These are phyloP conservation scores for Moesziomyces sp. DNA, from an alignment of 1,284 basidiomycete genomes.

Conservation along the genomic window DNA sequence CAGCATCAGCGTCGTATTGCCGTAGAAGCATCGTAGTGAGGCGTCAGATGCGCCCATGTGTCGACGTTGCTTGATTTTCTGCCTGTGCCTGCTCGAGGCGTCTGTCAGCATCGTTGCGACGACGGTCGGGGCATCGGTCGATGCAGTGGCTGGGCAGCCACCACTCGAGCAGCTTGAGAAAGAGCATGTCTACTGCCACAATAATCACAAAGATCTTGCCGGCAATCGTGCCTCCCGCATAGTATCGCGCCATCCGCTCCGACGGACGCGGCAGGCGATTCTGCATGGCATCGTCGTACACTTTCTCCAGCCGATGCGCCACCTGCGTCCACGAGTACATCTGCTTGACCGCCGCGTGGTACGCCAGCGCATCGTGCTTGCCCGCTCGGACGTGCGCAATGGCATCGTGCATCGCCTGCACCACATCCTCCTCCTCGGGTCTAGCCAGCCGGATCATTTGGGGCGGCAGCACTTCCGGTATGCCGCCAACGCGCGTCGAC, in stretches of 20 bases:
- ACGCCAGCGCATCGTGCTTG: slow-evolving; percentile 79
- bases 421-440: slow-evolving; percentile 86
- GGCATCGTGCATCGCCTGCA: slow-evolving; percentile 83
- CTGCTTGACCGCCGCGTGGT: slow-evolving; percentile 79
- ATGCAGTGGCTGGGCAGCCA: slow-evolving; percentile 26
- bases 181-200: slow-evolving; percentile 81
- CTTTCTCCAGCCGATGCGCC: slow-evolving; percentile 80
- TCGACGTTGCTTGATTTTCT: background rate
- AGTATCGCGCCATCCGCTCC: slow-evolving; percentile 69
- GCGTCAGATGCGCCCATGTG: no score
- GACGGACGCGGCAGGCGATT: slow-evolving; percentile 29
- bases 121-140: slow-evolving; percentile 25
- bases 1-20: no score
- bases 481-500: slow-evolving; percentile 90
- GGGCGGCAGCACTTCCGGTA: slow-evolving; percentile 91
- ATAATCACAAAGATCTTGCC: slow-evolving; percentile 83
- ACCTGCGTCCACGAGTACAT: slow-evolving; percentile 93
- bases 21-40: no score
- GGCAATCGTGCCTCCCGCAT: slow-evolving; percentile 76
- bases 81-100: no score
- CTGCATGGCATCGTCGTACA: slow-evolving; percentile 79
- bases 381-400: slow-evolving; percentile 78
- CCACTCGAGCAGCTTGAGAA: slow-evolving; percentile 77
- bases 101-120: background rate
- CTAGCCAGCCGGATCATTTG: slow-evolving; percentile 94